These are phyloP conservation scores for Xerocomellus dryophilus DNA, from an alignment of 768 basidiomycete genomes.

Conservation along the genomic window DNA sequence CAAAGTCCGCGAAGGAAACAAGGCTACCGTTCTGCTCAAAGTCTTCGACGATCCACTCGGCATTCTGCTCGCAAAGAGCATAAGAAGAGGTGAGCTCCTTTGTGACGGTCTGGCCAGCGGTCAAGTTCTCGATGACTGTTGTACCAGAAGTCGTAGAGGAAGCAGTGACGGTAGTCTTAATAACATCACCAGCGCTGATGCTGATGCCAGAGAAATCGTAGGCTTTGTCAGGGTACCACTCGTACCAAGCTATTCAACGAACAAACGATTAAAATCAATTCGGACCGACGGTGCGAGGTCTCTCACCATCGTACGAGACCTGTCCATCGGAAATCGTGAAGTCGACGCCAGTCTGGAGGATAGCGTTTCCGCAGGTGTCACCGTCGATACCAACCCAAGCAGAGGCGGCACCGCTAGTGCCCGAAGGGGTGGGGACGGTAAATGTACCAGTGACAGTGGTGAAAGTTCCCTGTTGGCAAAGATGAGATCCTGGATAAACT, in stretches of 20 bases:
- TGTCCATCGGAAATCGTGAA: background rate
- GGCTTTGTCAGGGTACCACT: slow-evolving; percentile 20
- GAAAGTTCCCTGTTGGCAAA: slow-evolving; percentile 18
- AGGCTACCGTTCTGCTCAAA: background rate
- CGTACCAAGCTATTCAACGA: slow-evolving; percentile 20
- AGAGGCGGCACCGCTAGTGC: slow-evolving; percentile 9
- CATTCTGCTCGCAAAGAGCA: slow-evolving; percentile 17
- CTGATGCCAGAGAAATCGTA: slow-evolving; percentile 14
- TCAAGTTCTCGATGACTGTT: slow-evolving; percentile 19
- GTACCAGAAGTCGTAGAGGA: slow-evolving; percentile 19
- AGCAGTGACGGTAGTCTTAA: slow-evolving; percentile 17
- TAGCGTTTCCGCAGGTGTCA: slow-evolving; percentile 8
- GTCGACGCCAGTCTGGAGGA: slow-evolving; percentile 22
- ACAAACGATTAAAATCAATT: background rate
- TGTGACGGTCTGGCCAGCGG: slow-evolving; percentile 7
- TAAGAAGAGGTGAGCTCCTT: slow-evolving; percentile 8
- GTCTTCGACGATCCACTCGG: slow-evolving; percentile 27
- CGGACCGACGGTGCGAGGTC: no score
- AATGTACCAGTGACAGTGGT: slow-evolving; percentile 18
- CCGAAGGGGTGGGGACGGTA: slow-evolving; percentile 16
- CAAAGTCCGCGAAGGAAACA: slow-evolving; percentile 19
- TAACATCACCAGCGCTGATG: slow-evolving; percentile 15
- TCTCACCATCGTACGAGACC: slow-evolving; percentile 15
- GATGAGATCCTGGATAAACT: background rate
- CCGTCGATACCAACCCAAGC: slow-evolving; percentile 29